Evolutionary conservation across 495 filamentous ascomycete species (phyloP).

Genomic region (Hyaloscypha bicolor): DNA sequence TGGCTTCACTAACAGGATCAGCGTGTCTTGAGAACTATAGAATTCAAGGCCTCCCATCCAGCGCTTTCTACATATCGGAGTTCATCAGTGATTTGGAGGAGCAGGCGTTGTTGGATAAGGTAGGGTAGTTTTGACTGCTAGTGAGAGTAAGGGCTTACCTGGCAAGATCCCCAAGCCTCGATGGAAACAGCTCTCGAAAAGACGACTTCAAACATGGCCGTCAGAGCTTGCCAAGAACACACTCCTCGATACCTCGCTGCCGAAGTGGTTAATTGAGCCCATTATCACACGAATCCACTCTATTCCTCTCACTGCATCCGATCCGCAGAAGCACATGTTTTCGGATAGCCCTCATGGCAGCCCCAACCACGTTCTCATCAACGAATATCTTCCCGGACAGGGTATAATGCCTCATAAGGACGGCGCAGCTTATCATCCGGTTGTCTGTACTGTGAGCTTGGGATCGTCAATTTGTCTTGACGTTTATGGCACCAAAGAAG

Average conservation of each 20-base stretch:
- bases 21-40: conserved; percentile 50
- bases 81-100: conserved; percentile 86
- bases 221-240: conserved; percentile 72
- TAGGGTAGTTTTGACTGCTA: conserved; percentile 32
- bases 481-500: conserved; percentile 67
- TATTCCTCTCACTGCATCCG: conserved; percentile 40
- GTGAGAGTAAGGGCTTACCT: conserved; percentile 13
- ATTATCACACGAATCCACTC: conserved; percentile 67
- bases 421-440: conserved; percentile 79
- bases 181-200: conserved; percentile 84
- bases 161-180: conserved; percentile 66
- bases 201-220: conserved; percentile 89
- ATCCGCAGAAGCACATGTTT: conserved; percentile 57
- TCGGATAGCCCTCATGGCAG: conserved; percentile 65
- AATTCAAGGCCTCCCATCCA: conserved; percentile 61
- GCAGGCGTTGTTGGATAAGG: conserved; percentile 66
- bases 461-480: conserved; percentile 78
- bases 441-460: conserved; percentile 89
- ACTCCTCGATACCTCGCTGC: conserved; percentile 74
- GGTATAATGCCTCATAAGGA: conserved; percentile 98
- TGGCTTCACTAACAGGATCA: conserved; percentile 11
- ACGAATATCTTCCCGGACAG: conserved; percentile 85
- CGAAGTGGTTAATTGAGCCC: conserved; percentile 73
- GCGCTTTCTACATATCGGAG: conserved; percentile 83
- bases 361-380: conserved; percentile 92